Evolutionary conservation across 371 early-diverging fungal genomes (phyloP), one percentile per base, ranked within the genome.

Genomic region (Parasitella parasitica): DNA sequence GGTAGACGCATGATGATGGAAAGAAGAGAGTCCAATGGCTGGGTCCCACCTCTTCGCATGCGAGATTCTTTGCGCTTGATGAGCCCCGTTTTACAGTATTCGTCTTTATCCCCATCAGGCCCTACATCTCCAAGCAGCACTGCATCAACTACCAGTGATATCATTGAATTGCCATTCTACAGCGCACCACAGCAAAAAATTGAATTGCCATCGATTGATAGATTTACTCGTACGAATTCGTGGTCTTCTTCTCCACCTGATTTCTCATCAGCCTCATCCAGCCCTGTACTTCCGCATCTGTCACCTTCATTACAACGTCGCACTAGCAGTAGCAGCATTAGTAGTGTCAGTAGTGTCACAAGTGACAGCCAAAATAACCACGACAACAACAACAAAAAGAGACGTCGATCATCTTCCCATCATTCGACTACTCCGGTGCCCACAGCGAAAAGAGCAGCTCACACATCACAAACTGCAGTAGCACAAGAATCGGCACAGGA

Each of bases 151-250:
- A 46, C 46, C 8, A 46, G 34, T 37, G 59, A 70, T 38, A 59
- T 66, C 6, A 64, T 69, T 2, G 72, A 75, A 39, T 41, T 78
- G 15, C 78, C 78, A 11, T 78, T 78, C 32, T 78, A 75, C 41
- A 78, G 73, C 46, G 71, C 57, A n/a, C 64, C 75, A 22, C 76
- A 76, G 26, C 76, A 76, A 64, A 79, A 76, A 38, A 79, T 79
- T 36, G 75, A 79, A 59, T 24, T 79, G 24, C 79, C 79, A 18
- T 76, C 72, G 2, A 70, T 76, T 60, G 59, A 43, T 43, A 54
- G 39, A 16, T 46, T 39, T 22, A 37, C 48, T 34, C 51, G 43
- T 32, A 24, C 59, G 18, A 49, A 18, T 34, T 30, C 22, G 1
- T 67, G 58, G 59, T 49, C 59, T 12, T 63, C 54, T 28, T 54